Conservation (phyloP, 2,329 filamentous ascomycete species). For the Penicillium thymicola region DNA sequence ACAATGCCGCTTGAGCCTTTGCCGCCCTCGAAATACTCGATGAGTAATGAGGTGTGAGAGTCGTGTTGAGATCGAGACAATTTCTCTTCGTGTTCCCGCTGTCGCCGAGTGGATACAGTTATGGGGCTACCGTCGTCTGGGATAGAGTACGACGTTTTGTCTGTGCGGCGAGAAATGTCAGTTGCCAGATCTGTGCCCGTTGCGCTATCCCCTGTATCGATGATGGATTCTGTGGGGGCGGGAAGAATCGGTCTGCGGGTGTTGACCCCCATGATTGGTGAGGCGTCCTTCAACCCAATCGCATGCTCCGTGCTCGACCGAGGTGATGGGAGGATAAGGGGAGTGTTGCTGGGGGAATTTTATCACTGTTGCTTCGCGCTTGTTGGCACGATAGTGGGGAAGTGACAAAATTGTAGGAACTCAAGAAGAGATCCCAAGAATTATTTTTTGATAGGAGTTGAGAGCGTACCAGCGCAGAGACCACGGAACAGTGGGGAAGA, state of each 20-base stretch:
- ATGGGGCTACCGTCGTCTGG: conserved; percentile 67
- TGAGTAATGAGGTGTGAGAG: conserved; percentile 86
- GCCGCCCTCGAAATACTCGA: conserved; percentile 89
- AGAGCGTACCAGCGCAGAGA: conserved; percentile 28
- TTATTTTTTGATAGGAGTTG: conserved; percentile 3
- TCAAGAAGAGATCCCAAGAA: conserved; percentile 9
- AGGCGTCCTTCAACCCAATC: conserved; percentile 30
- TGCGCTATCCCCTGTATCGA: conserved; percentile 42
- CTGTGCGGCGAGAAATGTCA: conserved; percentile 50
- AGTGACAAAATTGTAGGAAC: conserved; percentile 10
- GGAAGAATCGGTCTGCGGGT: conserved; percentile 49
- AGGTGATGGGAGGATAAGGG: conserved; percentile 10
- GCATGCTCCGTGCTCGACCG: conserved; percentile 32
- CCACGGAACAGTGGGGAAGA: conserved; percentile 13
- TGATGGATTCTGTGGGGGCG: conserved; percentile 50
- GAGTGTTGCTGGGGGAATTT: conserved; percentile 6
- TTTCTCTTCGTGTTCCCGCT: conserved; percentile 58
- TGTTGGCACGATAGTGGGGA: conserved; percentile 15
- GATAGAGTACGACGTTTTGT: conserved; percentile 50
- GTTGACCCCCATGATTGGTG: conserved; percentile 48
- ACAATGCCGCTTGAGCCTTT: conserved; percentile 55
- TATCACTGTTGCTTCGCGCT: conserved; percentile 23
- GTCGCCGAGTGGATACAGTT: conserved; percentile 71
- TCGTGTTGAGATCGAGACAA: conserved; percentile 53
- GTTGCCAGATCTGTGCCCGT: conserved; percentile 49